phyloP scores from a whole-genome alignment of 768 basidiomycete genomes.

The Udeniomyces megalosporus region DNA sequence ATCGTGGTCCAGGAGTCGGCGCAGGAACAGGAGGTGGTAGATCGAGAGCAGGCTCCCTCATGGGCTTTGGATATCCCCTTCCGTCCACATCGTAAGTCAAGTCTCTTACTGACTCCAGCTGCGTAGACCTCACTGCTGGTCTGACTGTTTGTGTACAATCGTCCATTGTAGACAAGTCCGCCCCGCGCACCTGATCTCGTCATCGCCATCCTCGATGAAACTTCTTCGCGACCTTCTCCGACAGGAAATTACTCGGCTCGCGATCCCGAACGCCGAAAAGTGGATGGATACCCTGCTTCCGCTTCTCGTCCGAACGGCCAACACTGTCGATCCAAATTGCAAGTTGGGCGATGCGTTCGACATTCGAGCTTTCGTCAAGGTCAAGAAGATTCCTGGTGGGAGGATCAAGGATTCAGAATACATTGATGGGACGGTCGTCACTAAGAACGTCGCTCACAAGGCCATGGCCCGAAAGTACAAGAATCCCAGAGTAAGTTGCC shows the following conservation, averaged over 20 bases:
- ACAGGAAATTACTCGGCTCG: slow-evolving; percentile 70
- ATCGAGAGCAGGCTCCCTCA: background rate
- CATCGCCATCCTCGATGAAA: slow-evolving; percentile 60
- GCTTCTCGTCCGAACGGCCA: slow-evolving; percentile 69
- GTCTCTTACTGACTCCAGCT: too few species aligned
- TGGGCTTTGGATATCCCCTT: background rate
- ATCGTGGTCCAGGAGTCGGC: background rate
- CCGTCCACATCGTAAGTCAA: background rate
- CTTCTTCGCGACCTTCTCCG: slow-evolving; percentile 80
- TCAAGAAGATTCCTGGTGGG: slow-evolving; percentile 96
- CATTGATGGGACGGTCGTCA: slow-evolving; percentile 89
- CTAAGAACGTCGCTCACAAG: slow-evolving; percentile 95
- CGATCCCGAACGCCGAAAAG: slow-evolving; percentile 62
- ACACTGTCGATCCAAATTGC: slow-evolving; percentile 40
- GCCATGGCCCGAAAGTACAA: slow-evolving; percentile 17
- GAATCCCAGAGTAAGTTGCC: slow-evolving; percentile 31
- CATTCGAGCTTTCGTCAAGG: slow-evolving; percentile 84
- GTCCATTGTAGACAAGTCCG: slow-evolving; percentile 15
- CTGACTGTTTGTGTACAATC: background rate
- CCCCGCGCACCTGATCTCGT: slow-evolving; percentile 27
- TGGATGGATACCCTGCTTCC: slow-evolving; percentile 77
- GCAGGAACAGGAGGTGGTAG: background rate
- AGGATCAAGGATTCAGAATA: slow-evolving; percentile 85
- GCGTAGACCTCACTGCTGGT: background rate
- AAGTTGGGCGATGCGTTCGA: slow-evolving; percentile 82